Base-by-base conservation (phyloP, 495 filamentous ascomycete genomes). In the Tuber magnatum region DNA sequence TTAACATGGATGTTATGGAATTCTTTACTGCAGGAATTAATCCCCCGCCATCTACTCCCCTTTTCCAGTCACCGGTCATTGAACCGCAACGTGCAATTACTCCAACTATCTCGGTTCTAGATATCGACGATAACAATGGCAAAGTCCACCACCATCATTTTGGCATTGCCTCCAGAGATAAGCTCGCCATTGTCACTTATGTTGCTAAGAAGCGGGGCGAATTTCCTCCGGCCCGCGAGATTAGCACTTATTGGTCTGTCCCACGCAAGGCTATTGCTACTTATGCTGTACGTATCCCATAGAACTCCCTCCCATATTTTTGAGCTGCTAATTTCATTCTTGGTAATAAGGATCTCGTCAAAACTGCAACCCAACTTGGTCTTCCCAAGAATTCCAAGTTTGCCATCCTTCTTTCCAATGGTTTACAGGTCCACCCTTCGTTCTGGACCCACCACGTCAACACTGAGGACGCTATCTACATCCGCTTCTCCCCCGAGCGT, bases 331-430 rank as follows among this genome's bases (percentile, higher is more conserved):
- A 65, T 65, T 18, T 16, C 28, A 20, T 1, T 5, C 28, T 65
- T 35, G 28, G 6, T 65, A 2, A 20, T 35, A 65, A 65, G 56
- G 56, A 65, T 65, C 56, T 65, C 16, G 56, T 65, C 32, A 65
- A 65, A 18, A 35, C 56, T 18, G 56, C 56, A 18, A 65, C 28
- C 28, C 28, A 65, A 35, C 56, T 65, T 28, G 56, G 56, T 18
- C 56, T 65, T 65, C 56, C 28, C 18, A 65, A 35, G 28, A 65
- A 65, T 65, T 65, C 56, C 56, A 65, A 65, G 56, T 65, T 65
- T 35, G 35, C 56, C 5, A 65, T 65, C 28, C 56, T 65, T 65
- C 56, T 65, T 65, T 65, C 56, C 10, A 65, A 35, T 12, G 56
- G 56, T 35, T 65, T 65, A 7, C 56, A 65, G 14, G 56, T 65